Evolutionary conservation across 2,329 filamentous ascomycete genomes (phyloP).

Genomic region (Stachybotrys elegans): DNA sequence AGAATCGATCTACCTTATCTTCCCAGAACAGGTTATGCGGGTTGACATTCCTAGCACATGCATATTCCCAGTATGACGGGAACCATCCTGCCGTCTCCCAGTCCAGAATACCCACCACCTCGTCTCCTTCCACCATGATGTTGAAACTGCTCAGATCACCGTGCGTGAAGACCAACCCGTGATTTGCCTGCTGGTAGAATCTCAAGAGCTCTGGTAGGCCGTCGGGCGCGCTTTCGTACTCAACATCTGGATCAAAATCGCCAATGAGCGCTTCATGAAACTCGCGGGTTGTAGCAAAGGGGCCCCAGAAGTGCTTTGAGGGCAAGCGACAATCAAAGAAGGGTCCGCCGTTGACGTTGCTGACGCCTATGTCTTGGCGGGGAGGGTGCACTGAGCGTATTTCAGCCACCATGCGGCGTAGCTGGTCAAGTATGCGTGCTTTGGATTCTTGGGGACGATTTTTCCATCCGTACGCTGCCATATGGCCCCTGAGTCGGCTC

Average conservation of each 20-base stretch:
- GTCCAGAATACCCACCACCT: slow-evolving; percentile 38
- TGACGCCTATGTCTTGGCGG: slow-evolving; percentile 5
- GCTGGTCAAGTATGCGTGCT: slow-evolving; percentile 13
- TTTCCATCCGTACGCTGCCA: slow-evolving; percentile 8
- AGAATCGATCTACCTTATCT: slow-evolving; percentile 12
- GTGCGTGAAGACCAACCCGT: slow-evolving; percentile 34
- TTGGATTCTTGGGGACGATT: slow-evolving; percentile 12
- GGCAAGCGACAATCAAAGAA: slow-evolving; percentile 18
- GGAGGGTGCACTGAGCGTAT: slow-evolving; percentile 11
- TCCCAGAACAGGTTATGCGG: slow-evolving; percentile 14
- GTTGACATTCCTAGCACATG: slow-evolving; percentile 11
- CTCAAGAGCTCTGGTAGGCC: slow-evolving; percentile 11
- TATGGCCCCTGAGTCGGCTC: slow-evolving; percentile 26
- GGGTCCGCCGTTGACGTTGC: slow-evolving; percentile 14
- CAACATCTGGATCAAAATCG: not conserved
- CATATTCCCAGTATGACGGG: slow-evolving; percentile 29
- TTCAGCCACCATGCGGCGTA: slow-evolving; percentile 11
- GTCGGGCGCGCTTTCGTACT: slow-evolving; percentile 1
- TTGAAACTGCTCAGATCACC: slow-evolving; percentile 38
- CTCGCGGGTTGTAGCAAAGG: slow-evolving; percentile 17
- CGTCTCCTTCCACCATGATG: slow-evolving; percentile 33
- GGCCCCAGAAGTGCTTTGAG: slow-evolving; percentile 13
- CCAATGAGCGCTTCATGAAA: slow-evolving; percentile 19
- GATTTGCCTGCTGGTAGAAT: slow-evolving; percentile 13
- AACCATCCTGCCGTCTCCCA: slow-evolving; percentile 29